phyloP scores from a whole-genome alignment of 2,329 filamentous ascomycete genomes.

The Xylaria sp. region DNA sequence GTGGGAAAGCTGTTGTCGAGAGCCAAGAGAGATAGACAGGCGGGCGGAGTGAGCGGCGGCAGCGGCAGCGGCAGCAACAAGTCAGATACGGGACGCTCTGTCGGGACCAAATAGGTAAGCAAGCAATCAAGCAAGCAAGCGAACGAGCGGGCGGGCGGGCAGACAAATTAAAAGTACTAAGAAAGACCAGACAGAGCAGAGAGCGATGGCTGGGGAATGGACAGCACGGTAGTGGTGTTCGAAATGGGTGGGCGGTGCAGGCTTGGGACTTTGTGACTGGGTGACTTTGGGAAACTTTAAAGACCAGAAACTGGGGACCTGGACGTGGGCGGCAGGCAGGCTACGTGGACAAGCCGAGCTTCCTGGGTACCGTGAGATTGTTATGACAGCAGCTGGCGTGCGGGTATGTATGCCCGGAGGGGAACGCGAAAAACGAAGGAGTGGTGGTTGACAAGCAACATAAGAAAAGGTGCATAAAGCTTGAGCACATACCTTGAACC shows the following conservation, averaged over 20 bases:
- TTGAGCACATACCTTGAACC: constrained; percentile 30
- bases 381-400: constrained; percentile 28
- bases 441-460: constrained; percentile 34
- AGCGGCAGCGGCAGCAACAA: constrained; percentile 27
- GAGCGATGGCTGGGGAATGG: constrained; percentile 17
- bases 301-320: constrained; percentile 5
- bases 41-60: constrained; percentile 30
- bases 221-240: constrained; percentile 18
- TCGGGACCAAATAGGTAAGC: constrained; percentile 28
- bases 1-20: constrained; percentile 32
- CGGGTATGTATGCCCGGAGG: constrained; percentile 2
- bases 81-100: constrained; percentile 41
- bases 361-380: constrained; percentile 27
- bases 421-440: constrained; percentile 33
- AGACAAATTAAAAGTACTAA: constrained; percentile 2
- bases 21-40: constrained; percentile 29
- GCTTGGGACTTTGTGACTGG: not conserved
- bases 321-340: constrained; percentile 27
- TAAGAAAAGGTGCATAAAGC: constrained; percentile 31
- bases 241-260: constrained; percentile 22
- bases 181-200: constrained; percentile 15
- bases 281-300: not conserved
- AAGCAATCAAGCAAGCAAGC: constrained; percentile 15
- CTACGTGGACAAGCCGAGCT: constrained; percentile 41
- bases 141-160: not conserved